Base-by-base conservation (phyloP, 306 rosid genomes). In the Boehmeria nivea region DNA sequence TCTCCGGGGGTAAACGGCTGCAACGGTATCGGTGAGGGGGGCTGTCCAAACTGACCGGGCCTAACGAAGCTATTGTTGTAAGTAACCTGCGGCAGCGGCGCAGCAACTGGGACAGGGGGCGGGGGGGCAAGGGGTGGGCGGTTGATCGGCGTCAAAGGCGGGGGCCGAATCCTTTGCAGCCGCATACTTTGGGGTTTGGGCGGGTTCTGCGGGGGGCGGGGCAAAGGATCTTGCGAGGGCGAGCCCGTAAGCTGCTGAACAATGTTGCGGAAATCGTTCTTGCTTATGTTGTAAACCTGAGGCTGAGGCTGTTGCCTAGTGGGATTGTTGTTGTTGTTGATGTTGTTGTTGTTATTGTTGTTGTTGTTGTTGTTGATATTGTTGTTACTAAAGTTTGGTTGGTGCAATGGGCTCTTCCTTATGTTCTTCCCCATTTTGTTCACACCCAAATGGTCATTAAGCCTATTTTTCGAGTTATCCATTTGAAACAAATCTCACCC, bases 221-320 rank as follows among this genome's bases (percentile, higher is more conserved):
- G 84, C 49, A 70, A 71, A 51, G 81, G 87, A 13, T 90, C 95
- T 63, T 80, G 91, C 0, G 95, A 87, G 2, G 96, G 96, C 0
- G 98, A 90, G 44, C 98, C 98, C 52, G 98, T 90, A 39, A 90
- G 88, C 84, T 82, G 82, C 83, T 90, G 98, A 64, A 90, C 98
- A 60, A 90, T 80, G 61, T 84, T 88, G 50, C 98, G 64, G 47
- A 90, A 90, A 43, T 90, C 98, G 27, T 87, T 87, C 82, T 90
- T 90, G 80, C 95, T 87, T 55, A 90, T 90, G 70, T 90, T 87
- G 78, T 87, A 90, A 48, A 90, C 95, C 79, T 84, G 96, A 56
- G 98, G 98, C 64, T 87, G 98, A 52, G 98, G 95, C 40, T 90
- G 98, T 60, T 76, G 98, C 63, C 85, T 76, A 34, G 88, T 55